These are phyloP conservation scores for Amphirosellinia nigrospora DNA, from an alignment of 495 filamentous ascomycete species.

Conservation along the genomic window DNA sequence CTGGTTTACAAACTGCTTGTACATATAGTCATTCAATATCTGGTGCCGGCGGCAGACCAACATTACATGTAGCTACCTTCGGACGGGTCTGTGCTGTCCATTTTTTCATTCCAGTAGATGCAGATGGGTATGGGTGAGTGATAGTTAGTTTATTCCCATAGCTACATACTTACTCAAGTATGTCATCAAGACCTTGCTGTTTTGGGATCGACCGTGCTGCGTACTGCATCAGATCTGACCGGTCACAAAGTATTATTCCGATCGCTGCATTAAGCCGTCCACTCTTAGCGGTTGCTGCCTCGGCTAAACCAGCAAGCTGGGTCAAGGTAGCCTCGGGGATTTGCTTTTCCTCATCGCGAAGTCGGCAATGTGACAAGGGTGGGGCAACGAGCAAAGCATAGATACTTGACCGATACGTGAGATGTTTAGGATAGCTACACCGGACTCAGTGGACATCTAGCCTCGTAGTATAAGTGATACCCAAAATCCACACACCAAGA, in stretches of 20 bases:
- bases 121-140: conserved; percentile 7
- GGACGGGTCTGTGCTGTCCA: neutral
- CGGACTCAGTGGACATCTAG: neutral
- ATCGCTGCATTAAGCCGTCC: conserved; percentile 2
- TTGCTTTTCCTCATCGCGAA: conserved; percentile 16
- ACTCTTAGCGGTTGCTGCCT: neutral
- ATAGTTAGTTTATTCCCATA: no score
- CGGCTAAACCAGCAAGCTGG: neutral
- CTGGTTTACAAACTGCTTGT: neutral
- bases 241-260: conserved; percentile 6
- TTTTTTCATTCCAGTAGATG: neutral
- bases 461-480: conserved; percentile 1
- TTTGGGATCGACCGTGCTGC: conserved; percentile 14
- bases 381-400: neutral
- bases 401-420: conserved; percentile 12
- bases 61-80: conserved; percentile 19
- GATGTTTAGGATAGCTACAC: neutral
- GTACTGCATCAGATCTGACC: conserved; percentile 20
- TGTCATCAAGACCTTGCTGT: conserved; percentile 13
- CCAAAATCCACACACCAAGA: neutral
- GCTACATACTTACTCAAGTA: neutral
- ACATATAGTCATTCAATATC: neutral
- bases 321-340: conserved; percentile 15
- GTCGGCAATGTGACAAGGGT: conserved; percentile 5
- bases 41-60: conserved; percentile 1